phyloP scores from a whole-genome alignment of 176 grass and related monocot genomes.

The Rhynchospora pubera region DNA sequence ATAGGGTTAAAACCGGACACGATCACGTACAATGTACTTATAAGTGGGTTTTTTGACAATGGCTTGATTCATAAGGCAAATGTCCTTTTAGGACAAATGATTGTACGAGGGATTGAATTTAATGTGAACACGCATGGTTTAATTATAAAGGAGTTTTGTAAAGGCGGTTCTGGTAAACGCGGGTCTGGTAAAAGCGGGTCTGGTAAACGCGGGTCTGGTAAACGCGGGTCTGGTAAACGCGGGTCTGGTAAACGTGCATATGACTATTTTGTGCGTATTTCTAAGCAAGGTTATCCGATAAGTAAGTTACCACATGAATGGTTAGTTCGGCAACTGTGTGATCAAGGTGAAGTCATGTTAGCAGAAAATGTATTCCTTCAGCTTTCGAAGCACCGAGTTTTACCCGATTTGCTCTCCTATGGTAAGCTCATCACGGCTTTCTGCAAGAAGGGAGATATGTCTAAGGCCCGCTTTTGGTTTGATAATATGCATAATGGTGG shows the following conservation, averaged over 20 bases:
- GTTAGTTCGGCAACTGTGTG: slow-evolving; percentile 34
- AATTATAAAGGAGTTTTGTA: slow-evolving; percentile 33
- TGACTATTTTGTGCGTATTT: slow-evolving; percentile 25
- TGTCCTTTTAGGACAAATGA: slow-evolving; percentile 62
- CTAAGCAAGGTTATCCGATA: slow-evolving; percentile 23
- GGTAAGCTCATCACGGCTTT: slow-evolving; percentile 23
- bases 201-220: too few relatives aligned
- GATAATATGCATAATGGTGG: slow-evolving; percentile 20
- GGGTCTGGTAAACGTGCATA: too few relatives aligned
- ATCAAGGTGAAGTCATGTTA: slow-evolving; percentile 21
- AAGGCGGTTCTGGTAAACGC: too few relatives aligned
- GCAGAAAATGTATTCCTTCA: slow-evolving; percentile 27
- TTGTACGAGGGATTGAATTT: slow-evolving; percentile 46
- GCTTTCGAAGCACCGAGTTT: slow-evolving; percentile 22
- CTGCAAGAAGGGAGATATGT: slow-evolving; percentile 27
- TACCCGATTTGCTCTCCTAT: slow-evolving; percentile 26
- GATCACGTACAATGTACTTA: slow-evolving; percentile 58
- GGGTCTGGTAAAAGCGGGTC: too few relatives aligned
- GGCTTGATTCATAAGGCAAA: slow-evolving; percentile 53
- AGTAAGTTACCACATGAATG: slow-evolving; percentile 11
- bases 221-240: neutral
- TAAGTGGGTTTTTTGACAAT: slow-evolving; percentile 40
- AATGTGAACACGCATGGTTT: slow-evolving; percentile 51
- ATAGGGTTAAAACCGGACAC: slow-evolving; percentile 55
- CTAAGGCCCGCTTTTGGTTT: slow-evolving; percentile 32